phyloP scores from a whole-genome alignment of 441 rosid species.

The Euphorbia celastroides region DNA sequence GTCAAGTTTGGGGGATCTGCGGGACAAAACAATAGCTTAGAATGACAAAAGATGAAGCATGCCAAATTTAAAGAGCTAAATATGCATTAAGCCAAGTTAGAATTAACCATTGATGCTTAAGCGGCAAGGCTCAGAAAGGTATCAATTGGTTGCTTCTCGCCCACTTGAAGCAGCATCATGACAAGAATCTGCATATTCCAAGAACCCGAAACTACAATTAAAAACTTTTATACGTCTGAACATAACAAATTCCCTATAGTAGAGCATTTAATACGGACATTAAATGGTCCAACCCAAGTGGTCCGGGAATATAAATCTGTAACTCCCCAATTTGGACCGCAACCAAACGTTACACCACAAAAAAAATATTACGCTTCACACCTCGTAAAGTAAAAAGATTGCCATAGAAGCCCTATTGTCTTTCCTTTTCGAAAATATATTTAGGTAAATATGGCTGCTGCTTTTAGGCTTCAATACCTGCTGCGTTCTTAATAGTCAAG shows the following conservation, averaged over 20 bases:
- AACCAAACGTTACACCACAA: background rate
- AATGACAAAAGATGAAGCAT: too few relatives aligned
- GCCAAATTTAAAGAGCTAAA: too few relatives aligned
- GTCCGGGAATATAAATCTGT: background rate
- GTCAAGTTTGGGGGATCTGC: too few relatives aligned
- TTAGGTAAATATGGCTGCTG: background rate
- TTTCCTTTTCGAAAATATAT: background rate
- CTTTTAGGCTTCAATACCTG: background rate
- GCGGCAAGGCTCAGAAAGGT: background rate
- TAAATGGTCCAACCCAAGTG: slow-evolving; percentile 1
- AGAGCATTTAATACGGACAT: background rate
- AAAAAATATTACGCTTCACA: background rate
- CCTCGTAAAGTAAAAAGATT: background rate
- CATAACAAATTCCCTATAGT: background rate
- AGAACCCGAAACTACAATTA: background rate
- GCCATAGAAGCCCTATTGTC: background rate
- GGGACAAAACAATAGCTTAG: too few relatives aligned
- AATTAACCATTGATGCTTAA: background rate
- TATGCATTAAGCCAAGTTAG: too few relatives aligned
- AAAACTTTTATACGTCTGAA: background rate
- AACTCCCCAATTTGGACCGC: background rate
- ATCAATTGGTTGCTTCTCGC: background rate
- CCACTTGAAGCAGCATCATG: background rate
- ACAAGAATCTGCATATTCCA: slow-evolving; percentile 2
- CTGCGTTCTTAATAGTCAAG: background rate